Evolutionary conservation across 2,329 filamentous ascomycete genomes (phyloP), one percentile per base, ranked within the genome.

Genomic region (Piedraia hortae): DNA sequence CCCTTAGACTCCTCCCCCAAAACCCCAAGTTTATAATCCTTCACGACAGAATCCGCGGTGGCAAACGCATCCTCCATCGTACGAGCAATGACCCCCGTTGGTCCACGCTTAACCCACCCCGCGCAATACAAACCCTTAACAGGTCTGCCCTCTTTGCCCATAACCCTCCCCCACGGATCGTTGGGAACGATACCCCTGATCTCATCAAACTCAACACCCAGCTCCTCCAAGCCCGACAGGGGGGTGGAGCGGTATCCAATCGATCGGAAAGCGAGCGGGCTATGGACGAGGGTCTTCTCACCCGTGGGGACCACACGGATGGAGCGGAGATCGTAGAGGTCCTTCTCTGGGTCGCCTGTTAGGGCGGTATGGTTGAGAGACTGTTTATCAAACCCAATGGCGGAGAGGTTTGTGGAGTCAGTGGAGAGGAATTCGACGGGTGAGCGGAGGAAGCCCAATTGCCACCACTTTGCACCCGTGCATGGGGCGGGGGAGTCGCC

Each of bases 41-140:
- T 49, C 1, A 61, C 61, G 29, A 97, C 72, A 3, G 70, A 64
- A 39, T 91, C 80, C 1, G 67, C 85, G 1, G 78, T 90, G 5
- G 62, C 59, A 37, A 93, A 97, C 0, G 85, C 82, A 42, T 97
- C 85, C 27, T 71, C 63, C 77, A 97, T 89, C 0, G 85, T 97
- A 14, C 70, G 78, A 1, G 82, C 82, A 42, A 97, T 97, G 3
- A 93, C 80, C 2, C 85, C 85, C 0, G 78, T 91, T 0, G 85
- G 82, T 0, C 85, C 85, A 16, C 71, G 62, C 50, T 93, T 93
- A 6, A 91, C 78, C 85, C 85, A 97, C 0, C 85, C 85, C 9
- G 82, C 73, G 32, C 78, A 89, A 47, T 97, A 97, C 13, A 90
- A 45, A 0, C 82, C 77, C 0, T 68, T 62, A 0, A 72, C 37